Percentiles rank a stretch among this genome's conserved stretches.
Conservation (phyloP, 208 protist species). For the Phytomonas sp. region DNA sequence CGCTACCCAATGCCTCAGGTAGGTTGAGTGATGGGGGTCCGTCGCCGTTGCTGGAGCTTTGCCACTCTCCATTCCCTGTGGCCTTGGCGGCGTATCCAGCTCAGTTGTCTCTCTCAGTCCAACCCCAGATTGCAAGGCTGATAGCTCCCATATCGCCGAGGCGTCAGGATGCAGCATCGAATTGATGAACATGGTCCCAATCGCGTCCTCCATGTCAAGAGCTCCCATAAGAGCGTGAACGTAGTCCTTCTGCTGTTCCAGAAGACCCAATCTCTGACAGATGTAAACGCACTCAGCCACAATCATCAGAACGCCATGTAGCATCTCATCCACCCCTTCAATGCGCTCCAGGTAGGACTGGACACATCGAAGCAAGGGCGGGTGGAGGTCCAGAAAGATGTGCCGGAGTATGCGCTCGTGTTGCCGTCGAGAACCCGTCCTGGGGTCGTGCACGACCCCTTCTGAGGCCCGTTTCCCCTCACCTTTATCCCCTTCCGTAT, state of each 20-base stretch:
- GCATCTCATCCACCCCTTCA: conserved; percentile 32
- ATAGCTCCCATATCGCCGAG: not conserved
- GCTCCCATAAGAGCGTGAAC: conserved; percentile 26
- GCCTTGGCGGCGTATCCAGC: not conserved
- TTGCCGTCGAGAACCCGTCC: not conserved
- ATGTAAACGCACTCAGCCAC: conserved; percentile 38
- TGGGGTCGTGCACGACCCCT: not conserved
- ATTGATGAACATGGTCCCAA: conserved; percentile 16
- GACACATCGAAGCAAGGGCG: conserved; percentile 18
- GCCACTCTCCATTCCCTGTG: not conserved
- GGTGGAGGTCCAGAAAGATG: conserved; percentile 21
- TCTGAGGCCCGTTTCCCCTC: not conserved
- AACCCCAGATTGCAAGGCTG: not conserved
- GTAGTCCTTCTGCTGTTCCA: conserved; percentile 36
- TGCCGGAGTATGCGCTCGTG: not conserved
- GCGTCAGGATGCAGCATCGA: conserved; percentile 6
- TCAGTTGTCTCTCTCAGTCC: not conserved
- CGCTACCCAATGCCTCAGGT: not conserved
- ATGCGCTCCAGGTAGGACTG: conserved; percentile 19
- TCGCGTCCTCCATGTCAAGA: conserved; percentile 16
- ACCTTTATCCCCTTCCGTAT: not conserved
- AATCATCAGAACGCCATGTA: conserved; percentile 37
- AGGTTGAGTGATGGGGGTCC: not conserved
- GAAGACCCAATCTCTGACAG: conserved; percentile 24
- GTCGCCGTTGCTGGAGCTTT: not conserved